These are phyloP conservation scores for Trebouxia gelatinosa DNA, from an alignment of 163 green algal genomes.

Conservation along the genomic window DNA sequence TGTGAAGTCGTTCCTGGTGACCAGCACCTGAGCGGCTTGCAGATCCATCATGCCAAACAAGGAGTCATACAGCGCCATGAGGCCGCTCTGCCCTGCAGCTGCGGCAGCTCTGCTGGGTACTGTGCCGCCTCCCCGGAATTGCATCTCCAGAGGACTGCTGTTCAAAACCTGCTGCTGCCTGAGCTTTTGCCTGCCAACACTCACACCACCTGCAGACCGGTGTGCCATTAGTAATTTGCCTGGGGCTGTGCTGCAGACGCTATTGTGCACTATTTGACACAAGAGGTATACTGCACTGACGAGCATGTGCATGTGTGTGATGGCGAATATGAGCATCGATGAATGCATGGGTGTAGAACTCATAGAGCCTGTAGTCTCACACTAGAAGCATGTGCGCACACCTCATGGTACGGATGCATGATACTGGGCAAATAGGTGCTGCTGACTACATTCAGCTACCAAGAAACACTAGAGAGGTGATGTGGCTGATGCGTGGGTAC, in stretches of 20 bases:
- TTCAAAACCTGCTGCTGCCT: slow-evolving; percentile 58
- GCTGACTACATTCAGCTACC: no score
- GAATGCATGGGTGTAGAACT: background rate
- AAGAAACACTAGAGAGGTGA: no score
- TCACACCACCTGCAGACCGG: slow-evolving; percentile 43
- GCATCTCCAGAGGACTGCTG: slow-evolving; percentile 49
- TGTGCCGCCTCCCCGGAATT: slow-evolving; percentile 13
- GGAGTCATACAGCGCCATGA: slow-evolving; percentile 71
- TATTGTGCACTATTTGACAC: background rate
- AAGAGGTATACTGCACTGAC: background rate
- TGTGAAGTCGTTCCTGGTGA: slow-evolving; percentile 60
- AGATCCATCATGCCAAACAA: slow-evolving; percentile 63
- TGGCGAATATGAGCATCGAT: no score
- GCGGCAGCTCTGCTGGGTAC: slow-evolving; percentile 46
- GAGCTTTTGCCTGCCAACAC: slow-evolving; percentile 61
- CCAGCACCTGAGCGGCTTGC: slow-evolving; percentile 49
- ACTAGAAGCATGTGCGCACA: background rate
- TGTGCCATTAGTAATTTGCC: background rate
- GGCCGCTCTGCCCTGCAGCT: slow-evolving; percentile 59
- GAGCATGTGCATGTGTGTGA: no score
- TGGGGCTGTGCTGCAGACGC: background rate
- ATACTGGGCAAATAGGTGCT: background rate
- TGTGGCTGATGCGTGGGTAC: no score
- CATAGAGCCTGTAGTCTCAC: background rate
- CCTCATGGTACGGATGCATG: background rate